phyloP scores from a whole-genome alignment of 495 filamentous ascomycete species.

The Penicillium verhagenii region DNA sequence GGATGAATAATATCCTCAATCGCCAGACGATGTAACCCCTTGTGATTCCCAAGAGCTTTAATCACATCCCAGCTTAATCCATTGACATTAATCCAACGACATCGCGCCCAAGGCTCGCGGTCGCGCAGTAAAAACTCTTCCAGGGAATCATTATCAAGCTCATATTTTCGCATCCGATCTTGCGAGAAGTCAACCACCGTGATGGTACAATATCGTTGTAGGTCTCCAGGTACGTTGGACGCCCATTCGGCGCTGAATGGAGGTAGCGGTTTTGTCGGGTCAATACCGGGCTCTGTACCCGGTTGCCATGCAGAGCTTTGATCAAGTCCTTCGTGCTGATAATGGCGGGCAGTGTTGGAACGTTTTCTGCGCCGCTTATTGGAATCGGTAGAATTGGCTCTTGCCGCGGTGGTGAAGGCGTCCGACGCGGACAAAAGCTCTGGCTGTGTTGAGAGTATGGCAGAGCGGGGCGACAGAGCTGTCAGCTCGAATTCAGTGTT shows the following conservation, averaged over 20 bases:
- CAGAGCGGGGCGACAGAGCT: too few species aligned
- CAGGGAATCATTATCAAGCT: constrained; percentile 67
- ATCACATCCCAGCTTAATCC: constrained; percentile 96
- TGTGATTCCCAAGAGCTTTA: constrained; percentile 67
- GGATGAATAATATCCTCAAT: constrained; percentile 87
- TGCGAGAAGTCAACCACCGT: constrained; percentile 84
- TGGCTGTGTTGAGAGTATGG: too few species aligned
- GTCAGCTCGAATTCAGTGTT: too few species aligned
- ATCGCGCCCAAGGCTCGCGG: constrained; percentile 66
- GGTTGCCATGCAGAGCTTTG: constrained; percentile 54
- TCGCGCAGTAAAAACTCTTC: constrained; percentile 56
- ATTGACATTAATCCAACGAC: constrained; percentile 94
- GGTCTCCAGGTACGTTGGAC: constrained; percentile 45
- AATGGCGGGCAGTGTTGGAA: constrained; percentile 50
- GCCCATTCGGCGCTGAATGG: constrained; percentile 52
- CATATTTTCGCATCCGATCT: constrained; percentile 60
- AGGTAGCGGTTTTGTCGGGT: constrained; percentile 58
- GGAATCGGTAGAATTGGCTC: constrained; percentile 39
- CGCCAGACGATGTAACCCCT: constrained; percentile 73
- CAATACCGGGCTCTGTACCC: constrained; percentile 73
- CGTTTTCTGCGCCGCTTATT: constrained; percentile 37
- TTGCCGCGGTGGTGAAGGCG: constrained; percentile 34
- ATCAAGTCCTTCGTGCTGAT: constrained; percentile 38
- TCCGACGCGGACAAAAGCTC: too few species aligned
- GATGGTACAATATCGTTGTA: constrained; percentile 74